Evolutionary conservation across 345 rosid species (phyloP), one percentile per base, ranked within the genome.

Genomic region (Aquilaria sinensis): DNA sequence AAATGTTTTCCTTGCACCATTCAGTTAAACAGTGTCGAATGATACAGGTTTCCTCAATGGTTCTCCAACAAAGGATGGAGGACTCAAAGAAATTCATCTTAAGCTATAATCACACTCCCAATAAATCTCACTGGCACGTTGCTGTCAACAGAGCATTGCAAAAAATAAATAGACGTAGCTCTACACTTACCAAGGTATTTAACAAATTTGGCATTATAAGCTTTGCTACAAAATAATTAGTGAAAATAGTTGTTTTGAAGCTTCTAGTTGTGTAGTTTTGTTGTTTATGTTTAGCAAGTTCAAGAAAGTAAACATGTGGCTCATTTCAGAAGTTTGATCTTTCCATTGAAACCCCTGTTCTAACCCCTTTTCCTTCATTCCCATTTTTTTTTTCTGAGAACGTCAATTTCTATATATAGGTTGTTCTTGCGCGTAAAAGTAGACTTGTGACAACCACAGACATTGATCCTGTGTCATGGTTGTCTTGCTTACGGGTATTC

Each of bases 381-480:
- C 43, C 5, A 37, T 37, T 37, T 23, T 37, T 0, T 8, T 9
- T 37, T 37, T 9, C 4, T 34, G 46, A 59, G 56, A 54, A 9
- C 58, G 47, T 67, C 59, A 47, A 37, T 67, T 59, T 51, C 64
- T 32, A 52, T 74, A 69, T 72, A 51, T 54, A 92, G 98, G 96
- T 92, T 60, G 98, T 92, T 54, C 85, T 92, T 60, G 98, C 89
- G 48, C 89, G 98, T 14, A 83, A 88, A 73, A 89, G 86, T 80
- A 82, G 77, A 74, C 73, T 87, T 67, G 76, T 82, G 33, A 85
- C 89, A 10, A 86, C 81, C 53, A 75, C 70, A 1, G 83, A 82
- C 55, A 80, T 92, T 48, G 89, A 92, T 78, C 96, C 98, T 67
- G 74, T 87, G 23, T 57, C 82, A 57, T 87, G 87, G 96, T 62